These are phyloP conservation scores for Talaromyces sp. DNA, from an alignment of 2,329 filamentous ascomycete genomes.

Conservation along the genomic window DNA sequence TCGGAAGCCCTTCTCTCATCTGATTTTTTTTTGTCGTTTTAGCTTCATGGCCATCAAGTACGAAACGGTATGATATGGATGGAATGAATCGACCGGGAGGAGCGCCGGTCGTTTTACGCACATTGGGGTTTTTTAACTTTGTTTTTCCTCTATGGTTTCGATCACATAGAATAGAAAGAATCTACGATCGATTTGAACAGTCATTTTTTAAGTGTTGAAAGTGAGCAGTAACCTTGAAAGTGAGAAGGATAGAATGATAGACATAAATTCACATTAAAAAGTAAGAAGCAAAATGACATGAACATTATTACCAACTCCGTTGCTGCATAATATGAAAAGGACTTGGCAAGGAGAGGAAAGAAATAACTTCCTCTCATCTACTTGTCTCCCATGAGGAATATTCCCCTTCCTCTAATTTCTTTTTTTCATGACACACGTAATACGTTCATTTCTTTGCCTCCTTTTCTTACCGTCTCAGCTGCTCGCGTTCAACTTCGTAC, in stretches of 20 bases:
- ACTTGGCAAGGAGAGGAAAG: neutral
- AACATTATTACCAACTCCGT: neutral
- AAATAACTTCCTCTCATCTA: neutral
- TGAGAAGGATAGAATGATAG: neutral
- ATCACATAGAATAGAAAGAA: slow-evolving; percentile 1
- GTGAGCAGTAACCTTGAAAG: neutral
- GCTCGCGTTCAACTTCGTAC: slow-evolving; percentile 96
- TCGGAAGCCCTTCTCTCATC: neutral
- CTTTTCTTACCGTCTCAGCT: slow-evolving; percentile 37
- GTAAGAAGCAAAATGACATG: neutral
- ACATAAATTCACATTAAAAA: slow-evolving; percentile 1
- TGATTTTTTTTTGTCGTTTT: neutral
- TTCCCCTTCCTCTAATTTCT: neutral
- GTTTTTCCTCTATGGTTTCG: neutral
- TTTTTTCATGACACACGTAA: neutral
- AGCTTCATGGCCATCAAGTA: neutral
- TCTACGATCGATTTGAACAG: neutral
- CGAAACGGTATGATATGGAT: neutral
- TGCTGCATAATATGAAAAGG: neutral
- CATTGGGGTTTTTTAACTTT: neutral
- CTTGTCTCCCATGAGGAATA: neutral
- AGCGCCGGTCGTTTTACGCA: slow-evolving; percentile 9
- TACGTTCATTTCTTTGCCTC: neutral
- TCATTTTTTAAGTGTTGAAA: neutral
- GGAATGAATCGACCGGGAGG: slow-evolving; percentile 10